These are phyloP conservation scores for Tremellales sp. DNA, from an alignment of 1,284 basidiomycete species.

Conservation along the genomic window DNA sequence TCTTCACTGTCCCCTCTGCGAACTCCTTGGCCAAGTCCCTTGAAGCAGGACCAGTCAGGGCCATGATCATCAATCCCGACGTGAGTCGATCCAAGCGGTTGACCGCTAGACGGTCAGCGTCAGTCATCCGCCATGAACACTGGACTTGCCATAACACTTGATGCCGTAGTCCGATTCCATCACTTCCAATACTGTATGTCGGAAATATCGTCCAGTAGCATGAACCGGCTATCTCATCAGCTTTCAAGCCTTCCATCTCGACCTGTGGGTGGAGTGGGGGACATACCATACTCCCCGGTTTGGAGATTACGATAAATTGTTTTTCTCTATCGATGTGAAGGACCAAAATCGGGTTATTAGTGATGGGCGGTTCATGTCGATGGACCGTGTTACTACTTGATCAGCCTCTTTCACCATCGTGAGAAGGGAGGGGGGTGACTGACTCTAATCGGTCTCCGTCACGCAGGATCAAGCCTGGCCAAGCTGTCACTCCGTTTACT, in stretches of 20 bases:
- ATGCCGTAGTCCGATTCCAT: constrained; percentile 80
- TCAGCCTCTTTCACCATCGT: background rate
- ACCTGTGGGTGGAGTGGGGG: background rate
- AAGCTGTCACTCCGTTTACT: constrained; percentile 80
- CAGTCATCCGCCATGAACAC: background rate
- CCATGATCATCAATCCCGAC: constrained; percentile 93
- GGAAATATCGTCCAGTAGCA: constrained; percentile 79
- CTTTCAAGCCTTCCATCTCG: background rate
- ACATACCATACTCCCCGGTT: constrained; percentile 87
- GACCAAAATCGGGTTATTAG: constrained; percentile 77
- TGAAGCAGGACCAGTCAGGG: constrained; percentile 69
- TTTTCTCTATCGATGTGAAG: constrained; percentile 70
- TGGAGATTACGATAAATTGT: constrained; percentile 86
- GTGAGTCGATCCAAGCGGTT: constrained; percentile 94
- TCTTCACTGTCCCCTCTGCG: constrained; percentile 69
- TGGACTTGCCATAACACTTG: constrained; percentile 72
- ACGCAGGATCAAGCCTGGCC: constrained; percentile 70
- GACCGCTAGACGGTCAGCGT: constrained; percentile 61
- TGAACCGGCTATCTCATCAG: constrained; percentile 68
- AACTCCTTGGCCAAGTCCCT: constrained; percentile 75
- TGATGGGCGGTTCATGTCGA: constrained; percentile 92
- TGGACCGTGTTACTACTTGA: constrained; percentile 78
- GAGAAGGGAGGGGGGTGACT: constrained; percentile 41
- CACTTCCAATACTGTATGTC: constrained; percentile 83
- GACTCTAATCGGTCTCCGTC: constrained; percentile 90